Evolutionary conservation across 805 yeast genomes (phyloP), one percentile per base, ranked within the genome.

Genomic region (Cyberlindnera maritima): DNA sequence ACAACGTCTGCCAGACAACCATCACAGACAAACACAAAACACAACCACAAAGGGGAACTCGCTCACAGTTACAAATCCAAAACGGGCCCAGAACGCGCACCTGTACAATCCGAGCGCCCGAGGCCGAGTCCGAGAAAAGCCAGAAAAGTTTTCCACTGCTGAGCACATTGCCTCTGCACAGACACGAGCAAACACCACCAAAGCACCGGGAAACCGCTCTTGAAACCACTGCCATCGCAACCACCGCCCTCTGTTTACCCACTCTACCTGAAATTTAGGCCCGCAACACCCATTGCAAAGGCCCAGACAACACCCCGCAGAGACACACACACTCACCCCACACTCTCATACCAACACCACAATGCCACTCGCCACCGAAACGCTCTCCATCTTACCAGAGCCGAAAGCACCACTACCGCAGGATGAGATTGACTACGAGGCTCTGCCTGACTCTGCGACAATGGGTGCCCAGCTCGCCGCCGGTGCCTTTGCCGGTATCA

Each of bases 401-500:
- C 7, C 39, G 12, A 23, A 26, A 13, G 8, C n/a, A 4, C 31
- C 36, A 13, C 26, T 9, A 6, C 10, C 42, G 4, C 13, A 41
- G 7, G 46, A 39, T 20, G 89, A 83, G 61, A 75, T 84, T 32
- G 99, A 92, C 63, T 92, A 92, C 66, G 99, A 92, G 67, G 82
- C 97, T 6, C 75, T 92, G 25, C 98, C 98, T 1, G 87, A 83
- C 31, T 81, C 83, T 59, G 90, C 97, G 11, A 83, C 97, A 1
- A 69, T 94, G 45, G 63, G 80, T 5, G 88, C 96, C 4, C 96
- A 91, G 63, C 75, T 92, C 50, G 63, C 80, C 12, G 98, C 98
- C 2, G 99, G 99, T 11, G 98, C 97, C 0, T 88, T 90, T 69
- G 98, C 99, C n/a, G 99, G 99, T 23, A 88, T 94, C 47, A 88